Percentiles rank a stretch among this genome's conserved stretches.
These are phyloP conservation scores for Diaporthe sp. DNA, from an alignment of 2,329 filamentous ascomycete genomes.

Conservation along the genomic window DNA sequence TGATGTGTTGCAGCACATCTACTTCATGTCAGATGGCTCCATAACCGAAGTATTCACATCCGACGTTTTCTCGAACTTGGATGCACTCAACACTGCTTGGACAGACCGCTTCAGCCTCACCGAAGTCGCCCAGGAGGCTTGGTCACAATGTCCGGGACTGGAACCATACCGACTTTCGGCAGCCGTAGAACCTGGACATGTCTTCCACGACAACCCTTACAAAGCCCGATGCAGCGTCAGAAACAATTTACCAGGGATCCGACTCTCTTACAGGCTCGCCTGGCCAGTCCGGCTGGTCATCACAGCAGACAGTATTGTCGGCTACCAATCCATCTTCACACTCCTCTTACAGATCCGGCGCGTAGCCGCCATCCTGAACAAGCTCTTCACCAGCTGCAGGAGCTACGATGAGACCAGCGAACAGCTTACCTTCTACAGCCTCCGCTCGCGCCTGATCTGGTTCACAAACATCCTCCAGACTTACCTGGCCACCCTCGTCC, in stretches of 20 bases:
- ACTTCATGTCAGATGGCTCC: conserved; percentile 82
- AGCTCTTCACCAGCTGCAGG: conserved; percentile 70
- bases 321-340: conserved; percentile 81
- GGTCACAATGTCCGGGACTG: conserved; percentile 63
- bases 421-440: conserved; percentile 66
- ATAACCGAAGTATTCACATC: conserved; percentile 75
- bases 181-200: conserved; percentile 58
- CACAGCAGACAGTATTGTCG: conserved; percentile 71
- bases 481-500: conserved; percentile 81
- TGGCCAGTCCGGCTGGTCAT: conserved; percentile 82
- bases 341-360: conserved; percentile 84
- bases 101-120: conserved; percentile 86
- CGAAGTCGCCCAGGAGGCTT: conserved; percentile 81
- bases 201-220: conserved; percentile 55
- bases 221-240: conserved; percentile 71
- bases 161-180: conserved; percentile 76
- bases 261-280: conserved; percentile 76
- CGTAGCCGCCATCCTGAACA: conserved; percentile 76
- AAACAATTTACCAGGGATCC: conserved; percentile 72
- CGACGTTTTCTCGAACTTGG: conserved; percentile 82
- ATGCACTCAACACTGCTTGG: conserved; percentile 74
- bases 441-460: conserved; percentile 81
- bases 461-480: conserved; percentile 82
- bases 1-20: conserved; percentile 78
- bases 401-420: conserved; percentile 58